Evolutionary conservation across 2,329 filamentous ascomycete genomes (phyloP), one percentile per base, ranked within the genome.

Genomic region (Cadophora malorum): DNA sequence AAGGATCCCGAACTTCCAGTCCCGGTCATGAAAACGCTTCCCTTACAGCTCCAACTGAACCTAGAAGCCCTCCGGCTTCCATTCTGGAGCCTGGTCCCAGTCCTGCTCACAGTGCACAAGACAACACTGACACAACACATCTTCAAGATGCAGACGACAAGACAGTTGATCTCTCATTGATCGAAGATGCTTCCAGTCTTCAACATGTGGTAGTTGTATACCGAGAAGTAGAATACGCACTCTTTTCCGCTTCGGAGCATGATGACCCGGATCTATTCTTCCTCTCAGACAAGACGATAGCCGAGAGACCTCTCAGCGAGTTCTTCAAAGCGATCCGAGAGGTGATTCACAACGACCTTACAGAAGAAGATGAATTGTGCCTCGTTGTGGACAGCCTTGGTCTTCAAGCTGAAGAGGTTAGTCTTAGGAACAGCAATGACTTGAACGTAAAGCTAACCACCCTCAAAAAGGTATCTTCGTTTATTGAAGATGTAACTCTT

Each of bases 381-480:
- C 78, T 90, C 66, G 80, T 83, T 66, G 81, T 90, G 69, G 83
- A 86, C 49, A 79, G 82, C 16, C 78, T 90, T 66, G 84, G 83
- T 71, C 79, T 90, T 65, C 82, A 85, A 73, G 78, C 88, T 73
- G 83, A 81, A 73, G 88, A 90, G 80, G 87, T 88, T 78, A 79
- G 83, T 78, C 19, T 63, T 23, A 28, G 60, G 23, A 5, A 41
- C 0, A 58, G 21, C 7, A n/a, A 19, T 49, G 53, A 47, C 69
- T 35, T 52, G 14, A 41, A 67, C 60, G 49, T 53, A 31, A 70
- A 78, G 70, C 82, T 77, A 70, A 73, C 65, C 21, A n/a, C 31
- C 60, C 67, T 35, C 61, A 10, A 47, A 14, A 71, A 88, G 85
- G 82, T 84, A 74, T 86, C 83, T 53, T 76, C 78, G 49, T 78